phyloP scores from a whole-genome alignment of 2,329 filamentous ascomycete species.

The Alternaria hordeiaustralica region DNA sequence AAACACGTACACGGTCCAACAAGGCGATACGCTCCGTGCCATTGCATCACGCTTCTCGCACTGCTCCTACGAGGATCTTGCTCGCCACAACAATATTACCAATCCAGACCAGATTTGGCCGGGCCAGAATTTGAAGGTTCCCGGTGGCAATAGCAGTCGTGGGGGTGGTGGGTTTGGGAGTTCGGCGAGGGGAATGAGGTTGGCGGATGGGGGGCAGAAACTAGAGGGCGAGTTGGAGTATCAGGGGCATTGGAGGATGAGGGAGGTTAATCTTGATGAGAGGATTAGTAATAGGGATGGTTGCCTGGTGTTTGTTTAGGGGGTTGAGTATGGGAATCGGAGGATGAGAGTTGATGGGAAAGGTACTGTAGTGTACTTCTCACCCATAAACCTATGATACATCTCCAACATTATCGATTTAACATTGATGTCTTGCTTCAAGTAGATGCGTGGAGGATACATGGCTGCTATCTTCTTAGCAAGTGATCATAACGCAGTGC shows the following conservation, averaged over 20 bases:
- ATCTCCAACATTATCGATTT: not conserved
- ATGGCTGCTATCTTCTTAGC: too few relatives aligned
- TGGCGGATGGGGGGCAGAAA: slow-evolving; percentile 29
- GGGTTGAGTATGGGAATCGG: fast-evolving
- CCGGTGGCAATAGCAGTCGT: slow-evolving; percentile 27
- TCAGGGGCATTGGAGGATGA: slow-evolving; percentile 25
- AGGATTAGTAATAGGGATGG: slow-evolving; percentile 34
- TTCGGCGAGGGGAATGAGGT: slow-evolving; percentile 28
- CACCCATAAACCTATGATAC: not conserved
- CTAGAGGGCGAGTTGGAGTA: slow-evolving; percentile 29
- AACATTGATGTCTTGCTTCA: too few relatives aligned
- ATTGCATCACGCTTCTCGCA: slow-evolving; percentile 31
- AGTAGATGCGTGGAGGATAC: too few relatives aligned
- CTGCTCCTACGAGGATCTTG: slow-evolving; percentile 35
- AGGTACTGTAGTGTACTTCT: not conserved
- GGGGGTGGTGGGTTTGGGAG: slow-evolving; percentile 19
- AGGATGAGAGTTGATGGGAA: not conserved
- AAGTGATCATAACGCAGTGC: too few relatives aligned
- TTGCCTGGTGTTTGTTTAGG: slow-evolving; percentile 29
- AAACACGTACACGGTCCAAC: slow-evolving; percentile 32
- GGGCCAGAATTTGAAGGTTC: slow-evolving; percentile 32
- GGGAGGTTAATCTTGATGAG: slow-evolving; percentile 32
- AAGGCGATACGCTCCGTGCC: slow-evolving; percentile 36
- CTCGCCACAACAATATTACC: slow-evolving; percentile 33
- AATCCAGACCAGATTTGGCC: slow-evolving; percentile 39